Percentiles rank a stretch among this genome's conserved stretches.
phyloP scores from a whole-genome alignment of 345 rosid genomes.

The Alliaria petiolata region DNA sequence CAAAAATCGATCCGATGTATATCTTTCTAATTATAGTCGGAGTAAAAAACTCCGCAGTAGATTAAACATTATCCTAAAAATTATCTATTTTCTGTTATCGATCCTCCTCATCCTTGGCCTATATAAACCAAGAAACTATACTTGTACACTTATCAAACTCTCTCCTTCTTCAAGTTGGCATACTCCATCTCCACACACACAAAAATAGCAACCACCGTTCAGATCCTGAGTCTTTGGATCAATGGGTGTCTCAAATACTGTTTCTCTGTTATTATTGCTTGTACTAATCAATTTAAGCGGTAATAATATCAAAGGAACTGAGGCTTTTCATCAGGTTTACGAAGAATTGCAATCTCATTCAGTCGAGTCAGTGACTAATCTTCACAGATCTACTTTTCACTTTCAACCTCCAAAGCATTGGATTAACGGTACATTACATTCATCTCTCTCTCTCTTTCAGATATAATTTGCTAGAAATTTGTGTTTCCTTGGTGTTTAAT shows the following conservation, averaged over 20 bases:
- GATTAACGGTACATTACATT: conserved; percentile 73
- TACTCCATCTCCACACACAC: background rate
- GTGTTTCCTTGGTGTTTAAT: background rate
- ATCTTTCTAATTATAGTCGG: conserved; percentile 8
- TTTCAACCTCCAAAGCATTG: conserved; percentile 85
- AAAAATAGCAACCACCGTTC: background rate
- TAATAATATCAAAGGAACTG: conserved; percentile 30
- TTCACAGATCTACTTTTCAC: conserved; percentile 64
- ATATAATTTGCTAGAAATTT: background rate
- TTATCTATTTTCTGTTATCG: background rate
- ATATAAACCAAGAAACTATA: conserved; percentile 12
- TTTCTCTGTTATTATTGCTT: conserved; percentile 7
- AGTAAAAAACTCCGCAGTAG: conserved; percentile 5
- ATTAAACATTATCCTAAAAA: conserved; percentile 20
- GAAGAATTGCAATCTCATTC: conserved; percentile 39
- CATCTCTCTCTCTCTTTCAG: background rate
- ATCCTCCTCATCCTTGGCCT: conserved; percentile 6
- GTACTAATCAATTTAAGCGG: conserved; percentile 13
- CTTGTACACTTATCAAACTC: background rate
- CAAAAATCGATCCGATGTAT: background rate
- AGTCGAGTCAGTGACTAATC: conserved; percentile 27
- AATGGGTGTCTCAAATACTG: conserved; percentile 11
- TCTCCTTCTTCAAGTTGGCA: background rate
- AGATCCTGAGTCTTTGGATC: background rate
- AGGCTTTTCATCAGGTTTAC: conserved; percentile 45